Evolutionary conservation across 805 yeast species (phyloP), one percentile per base, ranked within the genome.

Genomic region (Starmerella gropengiesseri): DNA sequence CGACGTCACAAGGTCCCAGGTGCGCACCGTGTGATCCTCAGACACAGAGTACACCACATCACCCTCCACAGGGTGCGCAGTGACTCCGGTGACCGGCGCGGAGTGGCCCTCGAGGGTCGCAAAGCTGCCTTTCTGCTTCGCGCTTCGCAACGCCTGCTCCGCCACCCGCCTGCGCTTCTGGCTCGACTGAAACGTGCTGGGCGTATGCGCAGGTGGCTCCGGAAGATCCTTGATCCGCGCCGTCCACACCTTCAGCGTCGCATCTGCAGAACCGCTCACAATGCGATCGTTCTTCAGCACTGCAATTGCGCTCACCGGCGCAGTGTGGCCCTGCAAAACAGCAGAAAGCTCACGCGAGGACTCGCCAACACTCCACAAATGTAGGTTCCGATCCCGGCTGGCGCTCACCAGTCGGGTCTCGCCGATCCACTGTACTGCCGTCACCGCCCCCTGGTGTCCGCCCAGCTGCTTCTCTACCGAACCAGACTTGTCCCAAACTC

Each of bases 1-100:
- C 11, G 82, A 68, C 2, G 96, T 87, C 14, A 84, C 81, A 55
- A 91, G 68, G 68, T 91, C 98, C 97, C 97, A 91, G 0, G 98
- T 91, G 57, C 82, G 81, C 50, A 91, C 77, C 0, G 94, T 77
- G 60, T 91, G 98, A 65, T 91, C 97, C 60, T 86, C 95, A 5
- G 96, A 81, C 2, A 83, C 95, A 0, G 97, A 85, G 63, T 91
- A 89, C 9, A 80, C 94, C 5, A 89, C 94, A 0, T 93, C 74
- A 34, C 70, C 50, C 60, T 89, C 97, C 17, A 67, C 65, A 3
- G 67, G 58, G 56, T 83, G 94, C 58, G 86, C 84, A 12, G 75
- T 69, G 19, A 84, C 81, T 29, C 74, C 93, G 56, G 85, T 91
- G 18, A 89, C 96, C 2, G 97, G 94, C 28, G 78, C 85, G 14